Base-by-base conservation (phyloP, 805 yeast genomes). In the Pichia manshurica region DNA sequence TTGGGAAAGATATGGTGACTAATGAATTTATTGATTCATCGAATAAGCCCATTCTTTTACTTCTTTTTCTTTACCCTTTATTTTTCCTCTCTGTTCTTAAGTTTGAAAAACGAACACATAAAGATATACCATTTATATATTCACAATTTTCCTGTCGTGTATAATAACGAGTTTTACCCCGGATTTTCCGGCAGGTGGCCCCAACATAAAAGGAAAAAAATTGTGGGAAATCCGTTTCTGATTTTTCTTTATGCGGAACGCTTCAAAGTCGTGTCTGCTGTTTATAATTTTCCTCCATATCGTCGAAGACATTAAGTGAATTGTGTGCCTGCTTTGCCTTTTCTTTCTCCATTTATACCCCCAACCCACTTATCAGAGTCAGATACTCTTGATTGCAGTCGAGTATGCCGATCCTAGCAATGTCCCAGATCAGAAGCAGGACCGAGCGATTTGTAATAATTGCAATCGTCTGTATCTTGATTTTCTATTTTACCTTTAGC, bases 1-100 rank as follows among this genome's bases (percentile, higher is more conserved):
- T 16, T 85, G 91, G 91, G 82, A 81, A 62, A 70, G 73, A 53
- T 80, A 75, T 53, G 61, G 75, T 45, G 68, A 68, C n/a, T n/a
- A n/a, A n/a, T n/a, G n/a, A n/a, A n/a, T n/a, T n/a, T n/a, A n/a
- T 55, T 75, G 59, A 51, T 33, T 39, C 8, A 28, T 22, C 23
- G 5, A 39, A 22, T 25, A 5, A 39, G 10, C 1, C 17, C 19
- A 20, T 28, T 22, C 2, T 39, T 8, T 23, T 8, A 25, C 20
- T 39, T 25, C 8, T 28, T 15, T 19, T 23, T 22, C 8, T 25
- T 39, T 28, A n/a, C 4, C 9, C 15, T 12, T 23, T 39, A 5
- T 20, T 21, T 22, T 9, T 39, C 17, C 28, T 25, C 10, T 25
- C 10, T 25, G 7, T 25, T 25, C 29, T 25, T 25, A 25, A 25